Conservation (phyloP, 176 grass and related monocot species). For the Oryza punctata region DNA sequence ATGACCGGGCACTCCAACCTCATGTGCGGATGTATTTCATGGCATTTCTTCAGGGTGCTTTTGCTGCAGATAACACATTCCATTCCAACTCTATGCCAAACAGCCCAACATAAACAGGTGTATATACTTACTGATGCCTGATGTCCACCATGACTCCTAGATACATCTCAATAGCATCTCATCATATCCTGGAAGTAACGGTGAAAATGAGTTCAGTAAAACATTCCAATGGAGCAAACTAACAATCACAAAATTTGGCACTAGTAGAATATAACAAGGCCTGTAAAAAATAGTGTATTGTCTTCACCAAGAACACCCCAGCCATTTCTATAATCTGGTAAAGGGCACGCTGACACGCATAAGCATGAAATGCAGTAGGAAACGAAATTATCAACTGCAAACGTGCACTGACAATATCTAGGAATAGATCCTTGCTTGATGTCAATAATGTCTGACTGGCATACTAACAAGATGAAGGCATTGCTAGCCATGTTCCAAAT, state of each 20-base stretch:
- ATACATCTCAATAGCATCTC: not conserved
- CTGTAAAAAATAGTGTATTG: not conserved
- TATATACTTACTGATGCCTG: conserved; percentile 29
- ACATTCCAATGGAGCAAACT: not conserved
- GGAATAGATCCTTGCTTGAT: not conserved
- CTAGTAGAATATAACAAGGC: not conserved
- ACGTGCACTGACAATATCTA: not conserved
- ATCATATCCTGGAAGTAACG: conserved; percentile 39
- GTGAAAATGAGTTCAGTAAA: conserved; percentile 8
- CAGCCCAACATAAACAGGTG: conserved; percentile 9
- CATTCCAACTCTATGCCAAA: not conserved
- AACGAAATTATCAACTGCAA: not conserved
- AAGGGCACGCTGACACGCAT: not conserved
- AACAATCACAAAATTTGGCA: not conserved
- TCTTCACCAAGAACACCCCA: not conserved
- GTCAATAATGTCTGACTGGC: not conserved
- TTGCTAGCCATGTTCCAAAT: not conserved
- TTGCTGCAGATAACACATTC: conserved; percentile 20
- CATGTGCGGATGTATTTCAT: not conserved
- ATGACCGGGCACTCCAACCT: not conserved
- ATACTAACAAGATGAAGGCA: not conserved
- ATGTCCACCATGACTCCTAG: conserved; percentile 5
- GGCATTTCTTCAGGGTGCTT: conserved; percentile 10
- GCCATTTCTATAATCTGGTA: not conserved
- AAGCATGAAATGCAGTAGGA: not conserved